Percentiles rank a stretch among this genome's conserved stretches.
phyloP scores from a whole-genome alignment of 345 rosid genomes.

The Arabidopsis suecica region DNA sequence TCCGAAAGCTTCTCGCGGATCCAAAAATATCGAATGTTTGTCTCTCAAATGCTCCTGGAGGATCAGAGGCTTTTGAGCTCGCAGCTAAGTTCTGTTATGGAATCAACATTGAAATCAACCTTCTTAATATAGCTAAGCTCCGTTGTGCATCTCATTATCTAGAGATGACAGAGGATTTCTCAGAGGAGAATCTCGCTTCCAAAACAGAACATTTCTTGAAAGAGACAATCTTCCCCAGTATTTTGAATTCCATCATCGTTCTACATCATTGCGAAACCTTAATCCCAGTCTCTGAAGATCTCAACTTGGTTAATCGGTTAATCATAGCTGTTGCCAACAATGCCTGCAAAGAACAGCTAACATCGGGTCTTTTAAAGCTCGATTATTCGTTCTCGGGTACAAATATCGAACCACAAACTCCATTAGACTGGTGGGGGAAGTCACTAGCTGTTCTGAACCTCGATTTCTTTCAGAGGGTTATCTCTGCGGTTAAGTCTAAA shows the following conservation, averaged over 20 bases:
- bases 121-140: conserved; percentile 72
- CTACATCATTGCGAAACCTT: conserved; percentile 82
- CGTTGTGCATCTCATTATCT: conserved; percentile 77
- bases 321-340: conserved; percentile 75
- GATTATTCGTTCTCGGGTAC: conserved; percentile 66
- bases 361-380: conserved; percentile 90
- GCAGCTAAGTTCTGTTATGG: conserved; percentile 99
- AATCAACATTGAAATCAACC: conserved; percentile 67
- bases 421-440: conserved; percentile 95
- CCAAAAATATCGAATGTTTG: conserved; percentile 62
- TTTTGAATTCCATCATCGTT: conserved; percentile 69
- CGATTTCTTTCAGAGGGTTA: conserved; percentile 83
- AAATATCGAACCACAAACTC: conserved; percentile 71
- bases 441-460: conserved; percentile 71
- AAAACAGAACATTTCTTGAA: conserved; percentile 70
- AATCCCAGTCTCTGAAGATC: conserved; percentile 77
- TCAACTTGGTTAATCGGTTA: conserved; percentile 68
- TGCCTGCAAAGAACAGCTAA: conserved; percentile 95
- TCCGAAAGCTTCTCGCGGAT: conserved; percentile 72
- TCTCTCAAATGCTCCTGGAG: conserved; percentile 76
- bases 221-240: conserved; percentile 71
- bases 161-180: conserved; percentile 90
- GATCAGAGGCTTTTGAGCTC: conserved; percentile 84
- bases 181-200: conserved; percentile 73
- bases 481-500: conserved; percentile 82